Percentiles rank a stretch among this genome's conserved stretches.
These are phyloP conservation scores for Talaromyces sp. DNA, from an alignment of 2,329 filamentous ascomycete genomes.

Conservation along the genomic window DNA sequence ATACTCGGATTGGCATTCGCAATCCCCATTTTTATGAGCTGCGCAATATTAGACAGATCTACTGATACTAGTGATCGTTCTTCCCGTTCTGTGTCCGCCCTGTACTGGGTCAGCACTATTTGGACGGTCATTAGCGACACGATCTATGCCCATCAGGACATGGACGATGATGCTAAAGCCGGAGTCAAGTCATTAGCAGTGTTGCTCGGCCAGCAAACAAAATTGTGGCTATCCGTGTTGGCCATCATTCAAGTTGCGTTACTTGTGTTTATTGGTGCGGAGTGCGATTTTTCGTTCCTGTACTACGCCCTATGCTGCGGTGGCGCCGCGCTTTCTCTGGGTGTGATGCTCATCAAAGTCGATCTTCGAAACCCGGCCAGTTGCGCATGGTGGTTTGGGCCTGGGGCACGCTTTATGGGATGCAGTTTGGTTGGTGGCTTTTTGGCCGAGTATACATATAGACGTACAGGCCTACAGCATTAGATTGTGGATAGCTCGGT, in stretches of 20 bases:
- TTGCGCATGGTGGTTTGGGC: slow-evolving; percentile 20
- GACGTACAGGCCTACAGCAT: background rate
- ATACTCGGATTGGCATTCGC: slow-evolving; percentile 79
- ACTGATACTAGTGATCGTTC: background rate
- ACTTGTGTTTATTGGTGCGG: background rate
- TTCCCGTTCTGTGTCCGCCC: background rate
- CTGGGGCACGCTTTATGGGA: slow-evolving; percentile 14
- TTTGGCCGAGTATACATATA: slow-evolving; percentile 12
- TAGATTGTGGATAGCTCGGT: background rate
- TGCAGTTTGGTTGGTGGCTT: slow-evolving; percentile 12
- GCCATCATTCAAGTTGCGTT: slow-evolving; percentile 6
- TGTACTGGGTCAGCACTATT: slow-evolving; percentile 55
- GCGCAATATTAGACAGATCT: too few relatives aligned
- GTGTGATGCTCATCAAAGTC: slow-evolving; percentile 11
- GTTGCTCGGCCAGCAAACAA: background rate
- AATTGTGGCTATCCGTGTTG: slow-evolving; percentile 3
- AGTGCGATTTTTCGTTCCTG: slow-evolving; percentile 7
- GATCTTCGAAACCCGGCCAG: slow-evolving; percentile 14
- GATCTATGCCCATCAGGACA: slow-evolving; percentile 57
- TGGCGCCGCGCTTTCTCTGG: slow-evolving; percentile 3
- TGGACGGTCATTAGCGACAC: slow-evolving; percentile 91
- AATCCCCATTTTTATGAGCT: slow-evolving; percentile 42
- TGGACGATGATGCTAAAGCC: background rate
- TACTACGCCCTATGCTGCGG: slow-evolving; percentile 15
- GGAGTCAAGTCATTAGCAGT: slow-evolving; percentile 1